Evolutionary conservation across 1,284 basidiomycete genomes (phyloP).

Genomic region (Chondrostereum purpureum): DNA sequence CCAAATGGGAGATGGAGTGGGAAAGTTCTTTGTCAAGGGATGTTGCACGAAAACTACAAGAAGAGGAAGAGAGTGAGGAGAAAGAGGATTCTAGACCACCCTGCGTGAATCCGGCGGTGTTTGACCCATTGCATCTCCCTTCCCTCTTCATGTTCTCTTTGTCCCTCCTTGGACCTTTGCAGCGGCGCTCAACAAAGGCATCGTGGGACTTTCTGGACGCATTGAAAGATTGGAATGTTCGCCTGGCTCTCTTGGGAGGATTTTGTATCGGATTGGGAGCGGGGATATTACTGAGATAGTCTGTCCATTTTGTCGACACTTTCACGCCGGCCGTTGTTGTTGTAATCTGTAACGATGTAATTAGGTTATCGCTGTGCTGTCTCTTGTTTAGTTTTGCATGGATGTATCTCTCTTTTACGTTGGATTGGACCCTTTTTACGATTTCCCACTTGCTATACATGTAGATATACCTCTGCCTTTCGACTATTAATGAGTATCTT

Average conservation of each 20-base stretch:
- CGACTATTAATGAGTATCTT: too few species aligned
- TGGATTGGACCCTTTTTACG: too few species aligned
- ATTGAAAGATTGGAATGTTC: slow-evolving; percentile 17
- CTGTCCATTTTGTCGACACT: not conserved
- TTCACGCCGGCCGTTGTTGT: too few species aligned
- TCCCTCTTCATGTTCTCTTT: slow-evolving; percentile 40
- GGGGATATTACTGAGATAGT: not conserved
- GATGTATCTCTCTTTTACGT: not conserved
- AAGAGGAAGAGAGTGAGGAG: slow-evolving; percentile 11
- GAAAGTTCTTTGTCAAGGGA: slow-evolving; percentile 49
- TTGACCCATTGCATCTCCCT: slow-evolving; percentile 45
- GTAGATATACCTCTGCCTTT: not conserved
- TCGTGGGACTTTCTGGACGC: not conserved
- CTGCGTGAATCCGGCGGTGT: slow-evolving; percentile 15
- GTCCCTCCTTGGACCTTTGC: slow-evolving; percentile 33
- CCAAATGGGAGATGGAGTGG: slow-evolving; percentile 60
- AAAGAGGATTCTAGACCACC: slow-evolving; percentile 8
- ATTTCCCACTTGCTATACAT: not conserved
- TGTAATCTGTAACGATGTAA: too few species aligned
- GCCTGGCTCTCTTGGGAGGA: slow-evolving; percentile 14
- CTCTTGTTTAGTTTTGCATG: not conserved
- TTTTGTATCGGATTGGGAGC: slow-evolving; percentile 11
- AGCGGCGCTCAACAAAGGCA: not conserved
- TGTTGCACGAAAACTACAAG: slow-evolving; percentile 39
- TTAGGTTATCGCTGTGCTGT: not conserved